Evolutionary conservation across 306 rosid species (phyloP).

Genomic region (Sechiopsis laciniata): DNA sequence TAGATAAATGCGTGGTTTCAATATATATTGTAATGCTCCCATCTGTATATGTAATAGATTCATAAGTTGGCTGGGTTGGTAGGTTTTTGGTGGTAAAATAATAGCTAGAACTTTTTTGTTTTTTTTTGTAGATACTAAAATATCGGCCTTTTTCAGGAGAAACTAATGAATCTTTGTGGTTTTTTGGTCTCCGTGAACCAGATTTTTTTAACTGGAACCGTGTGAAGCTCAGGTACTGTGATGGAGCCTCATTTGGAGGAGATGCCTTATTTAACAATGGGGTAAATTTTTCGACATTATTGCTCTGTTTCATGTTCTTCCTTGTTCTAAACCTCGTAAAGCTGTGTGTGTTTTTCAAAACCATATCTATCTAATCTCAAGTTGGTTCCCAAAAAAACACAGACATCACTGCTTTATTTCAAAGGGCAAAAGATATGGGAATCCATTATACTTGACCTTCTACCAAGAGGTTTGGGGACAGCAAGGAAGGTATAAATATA

Average conservation of each 20-base stretch:
- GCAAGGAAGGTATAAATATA: slow-evolving; percentile 56
- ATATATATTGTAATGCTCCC: not conserved
- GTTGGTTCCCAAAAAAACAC: slow-evolving; percentile 24
- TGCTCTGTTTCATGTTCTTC: not conserved
- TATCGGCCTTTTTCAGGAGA: not conserved
- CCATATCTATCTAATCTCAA: not conserved
- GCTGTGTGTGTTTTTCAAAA: not conserved
- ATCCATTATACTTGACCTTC: slow-evolving; percentile 80
- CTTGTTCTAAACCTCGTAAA: not conserved
- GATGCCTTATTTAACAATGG: slow-evolving; percentile 49
- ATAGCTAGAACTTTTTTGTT: too few species aligned
- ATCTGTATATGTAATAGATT: too few species aligned
- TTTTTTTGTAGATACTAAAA: not conserved
- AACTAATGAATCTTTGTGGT: not conserved
- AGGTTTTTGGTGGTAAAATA: not conserved
- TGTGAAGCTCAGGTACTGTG: slow-evolving; percentile 89
- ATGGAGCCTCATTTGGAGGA: slow-evolving; percentile 92
- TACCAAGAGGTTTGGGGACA: slow-evolving; percentile 67
- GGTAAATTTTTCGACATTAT: slow-evolving; percentile 31
- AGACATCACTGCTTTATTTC: slow-evolving; percentile 81
- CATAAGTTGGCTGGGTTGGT: not conserved
- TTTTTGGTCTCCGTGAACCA: slow-evolving; percentile 29
- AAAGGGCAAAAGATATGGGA: slow-evolving; percentile 94
- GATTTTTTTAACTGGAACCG: slow-evolving; percentile 98
- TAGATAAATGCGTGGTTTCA: not conserved